Conservation (phyloP, 495 filamentous ascomycete genomes). For the Podospora conica region DNA sequence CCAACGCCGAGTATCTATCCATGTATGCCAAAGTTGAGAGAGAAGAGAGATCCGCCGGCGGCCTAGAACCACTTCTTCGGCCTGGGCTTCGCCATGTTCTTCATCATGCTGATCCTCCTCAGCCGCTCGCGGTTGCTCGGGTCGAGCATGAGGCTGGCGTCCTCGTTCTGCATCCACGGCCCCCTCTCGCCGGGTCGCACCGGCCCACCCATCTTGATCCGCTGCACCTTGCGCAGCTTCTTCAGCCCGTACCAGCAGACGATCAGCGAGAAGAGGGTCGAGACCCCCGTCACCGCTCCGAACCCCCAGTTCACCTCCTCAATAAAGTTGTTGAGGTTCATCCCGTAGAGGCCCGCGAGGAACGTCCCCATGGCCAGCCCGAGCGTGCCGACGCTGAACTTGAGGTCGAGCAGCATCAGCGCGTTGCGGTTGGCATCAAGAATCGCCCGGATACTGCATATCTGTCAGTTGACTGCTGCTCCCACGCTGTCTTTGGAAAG, state of each 20-base stretch:
- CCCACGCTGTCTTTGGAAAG: not conserved
- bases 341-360: slow-evolving; percentile 93
- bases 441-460: slow-evolving; percentile 79
- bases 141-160: slow-evolving; percentile 36
- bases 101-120: slow-evolving; percentile 41
- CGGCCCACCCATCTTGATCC: slow-evolving; percentile 70
- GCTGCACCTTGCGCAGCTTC: slow-evolving; percentile 79
- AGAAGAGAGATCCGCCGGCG: not conserved
- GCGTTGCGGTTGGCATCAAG: slow-evolving; percentile 97
- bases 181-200: slow-evolving; percentile 33
- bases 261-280: slow-evolving; percentile 63
- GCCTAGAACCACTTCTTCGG: slow-evolving; percentile 31
- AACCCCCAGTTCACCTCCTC: slow-evolving; percentile 95
- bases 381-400: slow-evolving; percentile 91
- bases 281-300: slow-evolving; percentile 60
- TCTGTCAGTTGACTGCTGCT: not conserved
- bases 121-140: slow-evolving; percentile 42
- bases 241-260: slow-evolving; percentile 75
- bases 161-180: slow-evolving; percentile 42
- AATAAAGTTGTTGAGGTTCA: slow-evolving; percentile 98
- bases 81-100: slow-evolving; percentile 28
- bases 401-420: slow-evolving; percentile 94
- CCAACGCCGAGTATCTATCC: not conserved
- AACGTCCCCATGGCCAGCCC: slow-evolving; percentile 89
- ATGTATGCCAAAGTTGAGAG: not conserved